Evolutionary conservation across 495 filamentous ascomycete genomes (phyloP).

Genomic region (Sordaria brevicollis): DNA sequence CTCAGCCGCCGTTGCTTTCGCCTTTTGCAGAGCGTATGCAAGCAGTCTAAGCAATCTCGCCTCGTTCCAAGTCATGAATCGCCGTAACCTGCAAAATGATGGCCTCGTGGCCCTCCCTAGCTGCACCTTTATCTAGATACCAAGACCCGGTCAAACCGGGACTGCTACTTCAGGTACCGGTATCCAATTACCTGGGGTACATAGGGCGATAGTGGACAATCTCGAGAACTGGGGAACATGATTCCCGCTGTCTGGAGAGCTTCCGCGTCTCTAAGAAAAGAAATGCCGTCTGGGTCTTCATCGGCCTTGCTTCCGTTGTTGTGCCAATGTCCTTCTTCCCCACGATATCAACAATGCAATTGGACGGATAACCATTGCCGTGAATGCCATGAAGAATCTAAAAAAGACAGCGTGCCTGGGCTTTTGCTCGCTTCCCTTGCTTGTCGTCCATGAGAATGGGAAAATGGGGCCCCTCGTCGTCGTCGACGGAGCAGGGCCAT

Average conservation of each 20-base stretch:
- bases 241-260: neutral
- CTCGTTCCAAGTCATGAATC: neutral
- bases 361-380: neutral
- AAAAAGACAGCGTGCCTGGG: neutral
- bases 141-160: neutral
- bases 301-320: neutral
- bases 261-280: neutral
- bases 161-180: neutral
- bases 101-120: neutral
- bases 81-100: neutral
- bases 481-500: neutral
- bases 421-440: neutral
- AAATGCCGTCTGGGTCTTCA: neutral
- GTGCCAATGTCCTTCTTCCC: neutral
- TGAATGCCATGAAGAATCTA: neutral
- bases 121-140: neutral
- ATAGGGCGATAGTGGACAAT: neutral
- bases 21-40: neutral
- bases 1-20: neutral
- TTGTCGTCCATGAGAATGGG: neutral
- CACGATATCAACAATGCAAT: neutral
- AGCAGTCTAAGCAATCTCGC: neutral
- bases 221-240: neutral
- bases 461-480: neutral
- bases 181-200: neutral